A percentile compares a stretch with the other conserved stretches of the same genome.
phyloP scores from a whole-genome alignment of 768 basidiomycete species.

The Pisolithus tinctorius region DNA sequence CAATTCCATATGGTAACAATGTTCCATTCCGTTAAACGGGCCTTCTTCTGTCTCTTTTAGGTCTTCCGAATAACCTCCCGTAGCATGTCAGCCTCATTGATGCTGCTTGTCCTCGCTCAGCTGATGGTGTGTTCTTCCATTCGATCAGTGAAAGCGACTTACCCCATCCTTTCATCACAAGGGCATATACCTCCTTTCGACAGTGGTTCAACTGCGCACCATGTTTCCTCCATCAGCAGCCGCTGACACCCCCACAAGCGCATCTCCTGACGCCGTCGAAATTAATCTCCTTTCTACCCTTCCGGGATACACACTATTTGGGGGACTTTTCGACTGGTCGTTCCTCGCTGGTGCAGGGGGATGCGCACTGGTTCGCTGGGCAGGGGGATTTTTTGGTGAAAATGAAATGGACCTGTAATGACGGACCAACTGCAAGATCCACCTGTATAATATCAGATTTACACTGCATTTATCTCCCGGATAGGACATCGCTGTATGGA shows the following conservation, averaged over 20 bases:
- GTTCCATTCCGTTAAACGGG: neutral
- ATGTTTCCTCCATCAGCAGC: constrained; percentile 60
- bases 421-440: neutral
- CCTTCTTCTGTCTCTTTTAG: constrained; percentile 25
- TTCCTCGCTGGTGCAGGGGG: constrained; percentile 55
- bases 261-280: constrained; percentile 6
- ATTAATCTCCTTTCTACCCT: constrained; percentile 64
- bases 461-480: too few relatives aligned
- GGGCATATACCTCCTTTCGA: constrained; percentile 81
- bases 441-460: neutral
- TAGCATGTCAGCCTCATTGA: constrained; percentile 65
- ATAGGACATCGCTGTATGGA: too few relatives aligned
- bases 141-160: constrained; percentile 3
- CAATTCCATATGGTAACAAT: constrained; percentile 3
- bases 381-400: constrained; percentile 27
- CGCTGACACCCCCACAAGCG: constrained; percentile 8
- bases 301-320: constrained; percentile 69
- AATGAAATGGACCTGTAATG: constrained; percentile 7
- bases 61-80: constrained; percentile 58
- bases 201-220: constrained; percentile 73
- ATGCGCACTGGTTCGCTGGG: constrained; percentile 50
- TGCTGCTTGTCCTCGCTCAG: constrained; percentile 73
- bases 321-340: constrained; percentile 65
- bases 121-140: constrained; percentile 54
- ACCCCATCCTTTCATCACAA: constrained; percentile 21